Evolutionary conservation across 352 stramenopile genomes (phyloP).

Genomic region (Pythium phragmitis): DNA sequence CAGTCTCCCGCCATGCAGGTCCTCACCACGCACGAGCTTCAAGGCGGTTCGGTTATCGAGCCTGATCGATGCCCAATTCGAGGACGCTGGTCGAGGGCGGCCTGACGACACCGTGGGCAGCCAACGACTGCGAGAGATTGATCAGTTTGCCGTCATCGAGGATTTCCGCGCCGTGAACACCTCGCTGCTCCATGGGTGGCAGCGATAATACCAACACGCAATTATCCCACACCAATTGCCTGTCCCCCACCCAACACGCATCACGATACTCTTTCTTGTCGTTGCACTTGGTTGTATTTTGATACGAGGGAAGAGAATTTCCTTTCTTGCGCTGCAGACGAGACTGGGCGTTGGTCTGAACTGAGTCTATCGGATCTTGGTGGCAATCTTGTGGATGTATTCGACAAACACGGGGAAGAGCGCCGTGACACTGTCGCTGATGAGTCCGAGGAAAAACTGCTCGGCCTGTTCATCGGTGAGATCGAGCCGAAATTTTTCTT

Average conservation of each 20-base stretch:
- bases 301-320: background rate
- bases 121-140: background rate
- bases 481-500: constrained; percentile 97
- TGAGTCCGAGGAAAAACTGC: constrained; percentile 95
- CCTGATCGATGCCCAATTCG: constrained; percentile 25
- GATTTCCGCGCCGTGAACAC: constrained; percentile 51
- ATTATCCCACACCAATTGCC: no score
- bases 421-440: constrained; percentile 94
- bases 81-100: constrained; percentile 15
- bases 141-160: constrained; percentile 40
- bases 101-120: background rate
- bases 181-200: constrained; percentile 36
- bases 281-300: constrained; percentile 12
- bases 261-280: background rate
- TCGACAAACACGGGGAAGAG: constrained; percentile 89
- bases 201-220: constrained; percentile 29
- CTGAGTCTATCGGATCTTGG: constrained; percentile 47
- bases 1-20: constrained; percentile 12
- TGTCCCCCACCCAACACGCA: constrained; percentile 11
- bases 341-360: no score
- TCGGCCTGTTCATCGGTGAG: constrained; percentile 98
- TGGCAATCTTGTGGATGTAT: constrained; percentile 86
- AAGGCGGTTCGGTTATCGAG: constrained; percentile 21
- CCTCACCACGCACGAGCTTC: constrained; percentile 1
- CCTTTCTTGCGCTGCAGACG: no score